Evolutionary conservation across 2,329 filamentous ascomycete species (phyloP), one percentile per base, ranked within the genome.

Genomic region (Pestalotiopsis sp.): DNA sequence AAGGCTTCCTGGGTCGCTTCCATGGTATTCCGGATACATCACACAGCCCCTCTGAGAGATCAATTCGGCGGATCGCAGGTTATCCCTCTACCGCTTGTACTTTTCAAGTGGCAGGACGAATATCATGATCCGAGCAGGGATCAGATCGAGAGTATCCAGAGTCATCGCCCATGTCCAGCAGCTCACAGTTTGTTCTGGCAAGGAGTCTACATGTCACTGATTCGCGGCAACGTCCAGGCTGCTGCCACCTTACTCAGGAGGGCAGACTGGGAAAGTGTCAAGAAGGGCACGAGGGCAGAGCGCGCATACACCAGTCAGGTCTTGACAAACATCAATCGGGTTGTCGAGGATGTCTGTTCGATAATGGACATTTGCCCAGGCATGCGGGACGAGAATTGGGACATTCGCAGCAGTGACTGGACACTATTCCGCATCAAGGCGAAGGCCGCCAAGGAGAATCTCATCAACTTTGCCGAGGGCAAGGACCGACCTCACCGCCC

Each of bases 181-280:
- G 89, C 89, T 57, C 92, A 96, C 74, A 83, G 85, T 30, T 83
- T 92, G 44, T 98, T 94, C 80, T 98, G 95, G 95, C 92, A 94
- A 75, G 89, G 89, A 1, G 83, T 97, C n/a, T 92, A 91, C 73
- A 88, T 88, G 66, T 84, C 89, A 14, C 83, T 94, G 24, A 83
- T 97, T 30, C 91, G 94, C 60, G 95, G 94, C 56, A 90, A 91
- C 68, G 86, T 97, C 57, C 73, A 78, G 14, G 88, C 88, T 56
- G 90, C 91, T 1, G 84, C 91, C n/a, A 82, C 86, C 60, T 79
- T 97, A 35, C 83, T 98, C 61, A 87, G 85, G 67, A 87, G 89
- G 65, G 94, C 93, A 11, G 92, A 93, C 39, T 97, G 96, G 86
- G 90, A 90, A 70, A 83, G 92, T 69, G 92, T 94, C 30, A 88